Evolutionary conservation across 1,284 basidiomycete genomes (phyloP), one percentile per base, ranked within the genome.

Genomic region (Moesziomyces sp.): DNA sequence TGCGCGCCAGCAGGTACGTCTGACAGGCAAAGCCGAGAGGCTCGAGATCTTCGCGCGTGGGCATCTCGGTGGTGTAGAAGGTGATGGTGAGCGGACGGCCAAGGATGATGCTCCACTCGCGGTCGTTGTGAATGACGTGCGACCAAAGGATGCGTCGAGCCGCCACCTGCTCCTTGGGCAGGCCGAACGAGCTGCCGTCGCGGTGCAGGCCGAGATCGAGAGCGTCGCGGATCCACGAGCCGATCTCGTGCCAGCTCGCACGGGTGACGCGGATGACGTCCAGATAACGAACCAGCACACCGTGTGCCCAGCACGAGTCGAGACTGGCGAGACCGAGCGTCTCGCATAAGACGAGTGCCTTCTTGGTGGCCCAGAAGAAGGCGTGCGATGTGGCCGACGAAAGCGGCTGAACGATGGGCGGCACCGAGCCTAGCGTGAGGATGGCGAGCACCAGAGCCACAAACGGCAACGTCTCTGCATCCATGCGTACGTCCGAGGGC

Each of bases 41-140:
- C 49, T 75, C 68, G 23, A 75, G 49, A 19, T 75, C 73, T 43
- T 67, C 68, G 24, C 63, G 50, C 8, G 73, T 75, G 9, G 73
- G 73, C 64, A 71, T 67, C 54, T 71, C 64, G 30, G 67, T 75
- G 14, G 68, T 67, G 52, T 52, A 58, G 38, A 75, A 71, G 1
- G 73, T 71, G 45, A 75, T 71, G 18, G 73, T 71, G 10, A 75
- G 52, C 7, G 73, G 73, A 16, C 73, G 56, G 10, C 73, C 73
- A 6, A 75, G 55, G 38, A 75, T 67, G 58, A 75, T 66, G 50
- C 59, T 64, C 73, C 73, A 75, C 26, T 75, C 73, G 21, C 73
- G 63, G 40, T 75, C 73, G 46, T 71, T 75, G 54, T 75, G 73
- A 11, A 75, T 65, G n/a, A 75, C 73, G 42, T 75, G 73, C 34